Percentiles rank a stretch among this genome's conserved stretches.
phyloP scores from a whole-genome alignment of 129 eudicot species.

The Rutidosis leptorrhynchoides region DNA sequence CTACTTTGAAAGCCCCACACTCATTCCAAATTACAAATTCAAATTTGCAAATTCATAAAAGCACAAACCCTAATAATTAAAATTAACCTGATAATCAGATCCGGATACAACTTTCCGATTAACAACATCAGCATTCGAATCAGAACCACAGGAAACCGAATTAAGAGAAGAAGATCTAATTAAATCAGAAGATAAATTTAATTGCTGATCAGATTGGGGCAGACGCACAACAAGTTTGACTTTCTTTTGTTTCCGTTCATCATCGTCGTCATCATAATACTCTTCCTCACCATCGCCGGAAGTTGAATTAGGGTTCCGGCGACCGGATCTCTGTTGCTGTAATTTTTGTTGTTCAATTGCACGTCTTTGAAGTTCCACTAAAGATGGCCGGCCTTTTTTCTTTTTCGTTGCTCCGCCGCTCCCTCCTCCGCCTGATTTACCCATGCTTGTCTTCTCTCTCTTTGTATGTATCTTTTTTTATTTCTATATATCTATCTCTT shows the following conservation, averaged over 20 bases:
- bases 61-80: slow-evolving; percentile 24
- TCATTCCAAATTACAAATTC: neutral
- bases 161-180: slow-evolving; percentile 37
- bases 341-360: slow-evolving; percentile 35
- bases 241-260: slow-evolving; percentile 69
- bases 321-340: slow-evolving; percentile 63
- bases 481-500: too few species aligned
- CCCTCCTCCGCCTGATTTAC: slow-evolving; percentile 44
- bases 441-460: slow-evolving; percentile 48
- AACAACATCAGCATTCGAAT: slow-evolving; percentile 42
- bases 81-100: slow-evolving; percentile 62
- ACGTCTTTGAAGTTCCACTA: slow-evolving; percentile 61
- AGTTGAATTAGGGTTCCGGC: slow-evolving; percentile 63
- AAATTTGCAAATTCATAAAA: too few species aligned
- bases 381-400: slow-evolving; percentile 91
- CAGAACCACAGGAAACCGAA: slow-evolving; percentile 42
- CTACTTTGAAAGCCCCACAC: slow-evolving; percentile 1
- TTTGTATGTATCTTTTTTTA: too few species aligned
- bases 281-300: slow-evolving; percentile 43
- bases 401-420: slow-evolving; percentile 36
- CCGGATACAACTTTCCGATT: slow-evolving; percentile 47
- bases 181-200: slow-evolving; percentile 26
- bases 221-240: slow-evolving; percentile 70
- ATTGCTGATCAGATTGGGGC: slow-evolving; percentile 41
- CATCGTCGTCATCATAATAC: slow-evolving; percentile 73